A percentile compares a stretch with the other conserved stretches of the same genome.
Evolutionary conservation across 352 stramenopile species (phyloP).

Genomic region (Globisporangium splendens): DNA sequence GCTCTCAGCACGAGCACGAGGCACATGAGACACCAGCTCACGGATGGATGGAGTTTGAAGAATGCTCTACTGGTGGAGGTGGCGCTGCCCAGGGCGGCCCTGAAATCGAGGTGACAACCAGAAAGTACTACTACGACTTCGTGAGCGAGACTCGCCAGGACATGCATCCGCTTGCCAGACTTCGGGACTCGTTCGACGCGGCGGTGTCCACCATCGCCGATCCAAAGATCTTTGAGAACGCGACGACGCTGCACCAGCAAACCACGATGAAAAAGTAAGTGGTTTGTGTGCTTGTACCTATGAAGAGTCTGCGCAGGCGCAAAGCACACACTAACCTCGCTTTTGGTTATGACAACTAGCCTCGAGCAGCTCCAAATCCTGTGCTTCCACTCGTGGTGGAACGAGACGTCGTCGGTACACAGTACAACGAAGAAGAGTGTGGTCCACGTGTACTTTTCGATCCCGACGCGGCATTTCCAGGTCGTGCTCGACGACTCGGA

Average conservation of each 20-base stretch:
- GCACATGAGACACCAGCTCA: slow-evolving; percentile 1
- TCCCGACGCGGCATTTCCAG: slow-evolving; percentile 62
- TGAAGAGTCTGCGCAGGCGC: not conserved
- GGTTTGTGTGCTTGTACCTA: not conserved
- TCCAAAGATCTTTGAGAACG: slow-evolving; percentile 45
- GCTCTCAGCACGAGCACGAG: slow-evolving; percentile 18
- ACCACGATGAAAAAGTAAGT: slow-evolving; percentile 51
- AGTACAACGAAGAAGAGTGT: slow-evolving; percentile 29
- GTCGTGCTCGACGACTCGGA: slow-evolving; percentile 58
- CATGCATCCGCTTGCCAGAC: slow-evolving; percentile 31
- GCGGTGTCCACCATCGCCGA: slow-evolving; percentile 21
- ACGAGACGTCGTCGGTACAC: slow-evolving; percentile 30
- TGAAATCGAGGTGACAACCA: not conserved
- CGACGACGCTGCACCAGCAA: slow-evolving; percentile 39
- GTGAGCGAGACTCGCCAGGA: slow-evolving; percentile 27
- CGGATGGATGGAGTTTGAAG: slow-evolving; percentile 61
- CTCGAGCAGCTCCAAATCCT: slow-evolving; percentile 52
- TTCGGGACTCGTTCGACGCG: slow-evolving; percentile 15
- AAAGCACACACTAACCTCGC: not conserved
- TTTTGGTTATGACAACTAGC: slow-evolving; percentile 22
- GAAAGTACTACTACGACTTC: slow-evolving; percentile 66
- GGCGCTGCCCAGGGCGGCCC: not conserved
- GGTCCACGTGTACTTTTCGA: slow-evolving; percentile 61
- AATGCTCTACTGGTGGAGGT: not conserved
- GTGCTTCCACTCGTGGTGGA: slow-evolving; percentile 75